Conservation (phyloP, 2,329 filamentous ascomycete species). For the Exophiala sideris region DNA sequence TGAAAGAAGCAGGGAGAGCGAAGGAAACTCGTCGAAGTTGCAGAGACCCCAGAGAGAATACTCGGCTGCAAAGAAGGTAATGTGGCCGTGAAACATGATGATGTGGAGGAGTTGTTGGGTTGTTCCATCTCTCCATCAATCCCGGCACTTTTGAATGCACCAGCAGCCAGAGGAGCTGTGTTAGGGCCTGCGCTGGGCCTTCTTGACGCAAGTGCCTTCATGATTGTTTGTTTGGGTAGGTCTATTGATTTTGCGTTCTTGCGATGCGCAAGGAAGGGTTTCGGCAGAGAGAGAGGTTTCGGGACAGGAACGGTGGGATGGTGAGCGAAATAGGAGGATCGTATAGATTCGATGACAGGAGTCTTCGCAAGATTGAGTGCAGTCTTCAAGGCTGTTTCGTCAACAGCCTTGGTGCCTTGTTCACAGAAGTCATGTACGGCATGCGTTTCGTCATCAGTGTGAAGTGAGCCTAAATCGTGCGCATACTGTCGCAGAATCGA, state of each 20-base stretch:
- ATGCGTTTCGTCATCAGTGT: conserved; percentile 36
- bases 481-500: conserved; percentile 44
- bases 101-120: conserved; percentile 43
- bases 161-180: conserved; percentile 32
- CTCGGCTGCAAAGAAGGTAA: conserved; percentile 50
- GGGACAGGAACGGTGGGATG: conserved; percentile 33
- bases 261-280: conserved; percentile 40
- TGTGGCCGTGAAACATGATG: conserved; percentile 62
- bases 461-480: conserved; percentile 42
- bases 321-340: conserved; percentile 30
- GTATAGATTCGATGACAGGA: conserved; percentile 26
- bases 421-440: conserved; percentile 14
- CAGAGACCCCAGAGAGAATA: conserved; percentile 42
- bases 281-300: conserved; percentile 36
- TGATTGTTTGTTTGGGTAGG: conserved; percentile 74
- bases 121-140: conserved; percentile 16
- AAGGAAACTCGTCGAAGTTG: conserved; percentile 58
- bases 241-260: conserved; percentile 60
- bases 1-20: conserved; percentile 98
- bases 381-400: conserved; percentile 18
- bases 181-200: conserved; percentile 57
- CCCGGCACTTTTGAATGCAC: conserved; percentile 9
- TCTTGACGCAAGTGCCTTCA: conserved; percentile 73
- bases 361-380: conserved; percentile 24
- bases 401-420: conserved; percentile 23